A percentile compares a stretch with the other conserved stretches of the same genome.
These are phyloP conservation scores for Linderina pennispora DNA, from an alignment of 192 early-diverging fungal genomes.

Conservation along the genomic window DNA sequence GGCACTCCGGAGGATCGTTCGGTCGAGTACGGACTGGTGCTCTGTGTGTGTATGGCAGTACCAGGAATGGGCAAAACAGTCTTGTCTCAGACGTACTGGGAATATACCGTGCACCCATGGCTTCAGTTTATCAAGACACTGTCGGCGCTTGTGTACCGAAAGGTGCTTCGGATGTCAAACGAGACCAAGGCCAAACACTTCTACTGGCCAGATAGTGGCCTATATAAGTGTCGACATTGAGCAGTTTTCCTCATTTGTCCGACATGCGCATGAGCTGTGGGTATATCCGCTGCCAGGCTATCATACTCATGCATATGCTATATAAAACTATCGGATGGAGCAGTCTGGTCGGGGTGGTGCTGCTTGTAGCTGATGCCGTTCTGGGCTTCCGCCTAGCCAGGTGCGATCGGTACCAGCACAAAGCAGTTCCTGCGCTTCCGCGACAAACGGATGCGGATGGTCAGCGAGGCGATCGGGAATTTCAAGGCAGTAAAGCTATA, in stretches of 20 bases:
- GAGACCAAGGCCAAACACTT: slow-evolving; percentile 60
- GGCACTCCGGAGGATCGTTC: background rate
- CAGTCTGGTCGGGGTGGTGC: slow-evolving; percentile 1
- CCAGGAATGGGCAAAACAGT: background rate
- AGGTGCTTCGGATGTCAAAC: slow-evolving; percentile 11
- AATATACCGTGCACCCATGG: slow-evolving; percentile 68
- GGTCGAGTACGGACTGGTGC: background rate
- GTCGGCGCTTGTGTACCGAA: slow-evolving; percentile 11
- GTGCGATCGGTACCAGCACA: no score
- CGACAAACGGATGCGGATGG: slow-evolving; percentile 53
- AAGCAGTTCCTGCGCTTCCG: slow-evolving; percentile 35
- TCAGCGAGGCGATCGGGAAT: slow-evolving; percentile 46
- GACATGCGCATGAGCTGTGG: no score
- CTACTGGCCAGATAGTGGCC: slow-evolving; percentile 67
- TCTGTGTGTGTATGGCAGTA: background rate
- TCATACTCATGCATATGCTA: slow-evolving; percentile 7
- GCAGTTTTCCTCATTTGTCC: background rate
- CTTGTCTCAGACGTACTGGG: slow-evolving; percentile 48
- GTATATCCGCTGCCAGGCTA: slow-evolving; percentile 6
- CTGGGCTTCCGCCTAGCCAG: slow-evolving; percentile 50
- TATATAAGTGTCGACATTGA: slow-evolving; percentile 57
- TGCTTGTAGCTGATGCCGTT: slow-evolving; percentile 2
- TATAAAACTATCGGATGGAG: slow-evolving; percentile 15
- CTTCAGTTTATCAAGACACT: slow-evolving; percentile 56
- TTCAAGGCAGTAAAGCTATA: slow-evolving; percentile 60